Conservation (phyloP, 2,329 filamentous ascomycete species). For the Massarina eburnea region DNA sequence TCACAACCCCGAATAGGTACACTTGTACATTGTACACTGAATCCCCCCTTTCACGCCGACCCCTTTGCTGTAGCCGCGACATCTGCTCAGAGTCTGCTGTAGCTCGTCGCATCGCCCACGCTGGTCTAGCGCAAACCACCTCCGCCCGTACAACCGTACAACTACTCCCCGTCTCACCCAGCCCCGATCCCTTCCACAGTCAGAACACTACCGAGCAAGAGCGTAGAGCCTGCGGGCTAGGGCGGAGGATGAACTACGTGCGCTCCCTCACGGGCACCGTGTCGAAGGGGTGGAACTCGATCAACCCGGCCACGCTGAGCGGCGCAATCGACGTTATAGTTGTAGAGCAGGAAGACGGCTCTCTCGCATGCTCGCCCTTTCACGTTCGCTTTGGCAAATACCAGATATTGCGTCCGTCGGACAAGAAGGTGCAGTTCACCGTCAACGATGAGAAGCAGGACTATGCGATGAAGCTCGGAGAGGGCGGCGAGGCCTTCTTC, state of each 20-base stretch:
- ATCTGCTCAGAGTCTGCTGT: no score
- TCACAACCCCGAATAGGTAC: no score
- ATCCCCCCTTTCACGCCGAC: no score
- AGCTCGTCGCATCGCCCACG: no score
- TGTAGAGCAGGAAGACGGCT: conserved; percentile 90
- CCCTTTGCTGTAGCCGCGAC: no score
- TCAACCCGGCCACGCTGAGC: conserved; percentile 95
- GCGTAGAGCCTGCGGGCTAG: conserved; percentile 9
- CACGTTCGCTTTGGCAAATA: conserved; percentile 99
- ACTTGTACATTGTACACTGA: no score
- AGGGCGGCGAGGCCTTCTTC: conserved; percentile 97
- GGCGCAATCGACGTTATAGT: conserved; percentile 99
- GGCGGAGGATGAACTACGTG: conserved; percentile 86
- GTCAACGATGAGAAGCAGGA: conserved; percentile 92
- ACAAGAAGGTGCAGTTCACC: conserved; percentile 98
- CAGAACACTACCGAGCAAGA: background rate
- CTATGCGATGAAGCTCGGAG: conserved; percentile 97
- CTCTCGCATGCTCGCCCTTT: conserved; percentile 89
- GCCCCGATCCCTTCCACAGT: background rate
- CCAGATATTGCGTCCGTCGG: conserved; percentile 87
- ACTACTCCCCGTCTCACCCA: background rate
- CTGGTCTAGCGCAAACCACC: no score
- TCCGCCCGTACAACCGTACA: background rate
- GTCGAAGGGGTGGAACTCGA: conserved; percentile 98
- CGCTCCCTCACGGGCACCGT: conserved; percentile 92